Percentiles rank a stretch among this genome's conserved stretches.
Evolutionary conservation across 2,329 filamentous ascomycete species (phyloP).

Genomic region (Hypoxylon sp.): DNA sequence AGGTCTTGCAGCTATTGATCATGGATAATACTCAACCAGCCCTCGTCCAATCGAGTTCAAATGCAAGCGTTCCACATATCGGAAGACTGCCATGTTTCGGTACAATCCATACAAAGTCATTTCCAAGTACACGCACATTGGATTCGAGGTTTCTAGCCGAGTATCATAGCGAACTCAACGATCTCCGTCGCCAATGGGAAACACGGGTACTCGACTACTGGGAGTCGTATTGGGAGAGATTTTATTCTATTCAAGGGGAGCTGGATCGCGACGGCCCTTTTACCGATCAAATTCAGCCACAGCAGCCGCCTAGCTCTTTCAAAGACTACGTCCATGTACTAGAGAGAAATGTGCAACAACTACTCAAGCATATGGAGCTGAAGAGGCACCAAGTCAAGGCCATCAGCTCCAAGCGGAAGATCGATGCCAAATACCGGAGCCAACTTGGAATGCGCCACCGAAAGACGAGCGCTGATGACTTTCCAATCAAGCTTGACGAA

Average conservation of each 20-base stretch:
- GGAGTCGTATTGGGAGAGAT: slow-evolving; percentile 23
- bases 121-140: slow-evolving; percentile 28
- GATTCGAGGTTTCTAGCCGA: slow-evolving; percentile 24
- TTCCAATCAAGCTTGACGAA: slow-evolving; percentile 23
- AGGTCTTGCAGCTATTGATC: neutral
- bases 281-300: neutral
- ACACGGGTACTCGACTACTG: slow-evolving; percentile 25
- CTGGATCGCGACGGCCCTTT: neutral
- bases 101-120: slow-evolving; percentile 22
- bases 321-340: neutral
- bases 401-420: slow-evolving; percentile 21
- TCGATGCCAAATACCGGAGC: slow-evolving; percentile 22
- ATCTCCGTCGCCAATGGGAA: slow-evolving; percentile 23
- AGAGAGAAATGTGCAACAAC: slow-evolving; percentile 8
- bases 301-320: neutral
- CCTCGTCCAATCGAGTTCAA: slow-evolving; percentile 1
- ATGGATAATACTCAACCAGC: slow-evolving; percentile 9
- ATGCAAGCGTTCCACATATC: neutral
- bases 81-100: slow-evolving; percentile 22
- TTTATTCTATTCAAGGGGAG: slow-evolving; percentile 7
- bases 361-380: slow-evolving; percentile 3
- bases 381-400: slow-evolving; percentile 22
- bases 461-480: slow-evolving; percentile 18
- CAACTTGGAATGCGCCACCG: slow-evolving; percentile 22
- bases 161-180: slow-evolving; percentile 22